Conservation (phyloP, 345 rosid genomes). For the Turnera subulata region DNA sequence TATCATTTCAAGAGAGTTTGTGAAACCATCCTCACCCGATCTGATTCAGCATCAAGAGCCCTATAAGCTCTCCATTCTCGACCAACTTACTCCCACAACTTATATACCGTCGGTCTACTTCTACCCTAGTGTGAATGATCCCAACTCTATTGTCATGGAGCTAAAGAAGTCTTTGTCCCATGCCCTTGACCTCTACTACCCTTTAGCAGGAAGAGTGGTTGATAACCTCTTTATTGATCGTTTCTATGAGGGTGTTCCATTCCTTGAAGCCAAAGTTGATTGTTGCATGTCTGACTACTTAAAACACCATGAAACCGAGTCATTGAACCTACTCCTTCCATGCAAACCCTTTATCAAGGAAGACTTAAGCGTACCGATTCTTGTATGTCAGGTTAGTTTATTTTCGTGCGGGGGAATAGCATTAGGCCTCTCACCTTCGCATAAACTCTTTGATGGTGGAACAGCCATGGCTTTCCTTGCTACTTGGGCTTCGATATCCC, state of each 20-base stretch:
- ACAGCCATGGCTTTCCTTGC: neutral
- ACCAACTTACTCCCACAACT: constrained; percentile 23
- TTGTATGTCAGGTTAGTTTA: neutral
- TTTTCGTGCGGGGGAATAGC: constrained; percentile 10
- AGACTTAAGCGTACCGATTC: neutral
- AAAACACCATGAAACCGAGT: constrained; percentile 10
- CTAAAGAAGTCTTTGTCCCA: constrained; percentile 19
- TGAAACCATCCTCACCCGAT: constrained; percentile 25
- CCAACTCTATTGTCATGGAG: neutral
- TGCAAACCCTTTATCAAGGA: constrained; percentile 5
- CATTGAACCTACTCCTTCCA: constrained; percentile 13
- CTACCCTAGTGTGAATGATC: constrained; percentile 9
- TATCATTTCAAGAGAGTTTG: constrained; percentile 15
- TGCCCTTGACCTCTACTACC: constrained; percentile 13
- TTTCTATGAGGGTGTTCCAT: constrained; percentile 24
- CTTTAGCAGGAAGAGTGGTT: constrained; percentile 14
- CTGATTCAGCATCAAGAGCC: constrained; percentile 6
- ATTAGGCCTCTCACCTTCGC: neutral
- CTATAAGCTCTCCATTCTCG: constrained; percentile 9
- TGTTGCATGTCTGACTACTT: constrained; percentile 13
- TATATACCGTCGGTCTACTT: constrained; percentile 16
- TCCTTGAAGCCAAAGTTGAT: constrained; percentile 5
- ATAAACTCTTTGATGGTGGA: neutral
- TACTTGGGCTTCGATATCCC: neutral
- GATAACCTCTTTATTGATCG: constrained; percentile 10